Conservation (phyloP, 306 rosid genomes). For the Castanea sativa region DNA sequence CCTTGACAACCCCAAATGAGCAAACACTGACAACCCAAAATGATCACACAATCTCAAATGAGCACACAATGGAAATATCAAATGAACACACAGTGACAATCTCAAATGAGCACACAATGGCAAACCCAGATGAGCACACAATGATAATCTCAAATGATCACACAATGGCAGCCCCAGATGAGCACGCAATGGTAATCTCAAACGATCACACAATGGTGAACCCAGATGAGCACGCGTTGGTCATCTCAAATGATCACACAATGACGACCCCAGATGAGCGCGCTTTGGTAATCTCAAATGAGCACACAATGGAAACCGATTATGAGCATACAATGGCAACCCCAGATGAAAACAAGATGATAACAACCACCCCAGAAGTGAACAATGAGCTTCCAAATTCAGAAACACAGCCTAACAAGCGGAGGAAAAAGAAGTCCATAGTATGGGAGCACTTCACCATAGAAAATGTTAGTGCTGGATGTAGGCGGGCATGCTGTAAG, state of each 20-base stretch:
- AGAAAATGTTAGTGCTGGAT: constrained; percentile 74
- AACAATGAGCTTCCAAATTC: constrained; percentile 44
- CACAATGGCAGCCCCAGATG: background rate
- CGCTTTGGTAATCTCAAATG: background rate
- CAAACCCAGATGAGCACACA: background rate
- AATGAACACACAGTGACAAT: background rate
- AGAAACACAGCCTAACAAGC: constrained; percentile 76
- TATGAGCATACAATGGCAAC: constrained; percentile 39
- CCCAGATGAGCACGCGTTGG: background rate
- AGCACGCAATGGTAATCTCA: background rate
- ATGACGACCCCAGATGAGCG: background rate
- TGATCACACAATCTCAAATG: background rate
- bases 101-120: background rate
- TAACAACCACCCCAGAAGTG: constrained; percentile 8
- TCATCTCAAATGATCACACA: background rate
- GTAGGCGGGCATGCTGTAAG: constrained; percentile 92
- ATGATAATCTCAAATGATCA: background rate
- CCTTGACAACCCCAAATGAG: background rate
- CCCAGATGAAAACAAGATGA: constrained; percentile 20
- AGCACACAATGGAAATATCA: background rate
- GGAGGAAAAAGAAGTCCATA: constrained; percentile 83
- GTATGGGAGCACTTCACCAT: constrained; percentile 98
- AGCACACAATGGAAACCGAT: constrained; percentile 35
- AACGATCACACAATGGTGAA: background rate
- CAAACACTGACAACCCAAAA: background rate